Conservation (phyloP, 805 yeast species). For the Metschnikowia chrysomelidarum region DNA sequence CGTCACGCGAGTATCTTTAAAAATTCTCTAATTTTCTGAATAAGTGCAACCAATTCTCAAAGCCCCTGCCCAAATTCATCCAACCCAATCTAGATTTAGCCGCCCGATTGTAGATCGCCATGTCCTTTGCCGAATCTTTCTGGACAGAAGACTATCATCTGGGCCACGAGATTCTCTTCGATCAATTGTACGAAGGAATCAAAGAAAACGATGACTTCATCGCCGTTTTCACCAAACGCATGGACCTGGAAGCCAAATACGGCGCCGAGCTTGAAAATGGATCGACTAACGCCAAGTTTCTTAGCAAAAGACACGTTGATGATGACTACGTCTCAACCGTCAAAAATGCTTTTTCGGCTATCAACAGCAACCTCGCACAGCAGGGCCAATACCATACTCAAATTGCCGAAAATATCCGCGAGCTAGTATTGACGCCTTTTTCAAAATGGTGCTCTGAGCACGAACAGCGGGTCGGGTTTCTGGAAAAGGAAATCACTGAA, state of each 20-base stretch:
- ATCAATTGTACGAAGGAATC: constrained; percentile 58
- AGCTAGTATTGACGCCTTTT: constrained; percentile 67
- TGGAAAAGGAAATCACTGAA: constrained; percentile 51
- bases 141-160: constrained; percentile 68
- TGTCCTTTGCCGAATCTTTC: constrained; percentile 72
- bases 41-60: too few relatives aligned
- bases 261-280: constrained; percentile 54
- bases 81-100: too few relatives aligned
- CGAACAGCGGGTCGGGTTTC: constrained; percentile 59
- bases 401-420: constrained; percentile 59
- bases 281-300: constrained; percentile 39
- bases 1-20: too few relatives aligned
- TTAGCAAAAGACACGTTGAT: constrained; percentile 38
- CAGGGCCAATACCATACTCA: constrained; percentile 60
- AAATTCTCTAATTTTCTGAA: too few relatives aligned
- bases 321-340: constrained; percentile 66
- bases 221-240: constrained; percentile 60
- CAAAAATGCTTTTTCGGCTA: constrained; percentile 59
- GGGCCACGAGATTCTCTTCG: constrained; percentile 52
- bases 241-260: constrained; percentile 68
- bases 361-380: constrained; percentile 49
- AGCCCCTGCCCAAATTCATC: too few relatives aligned
- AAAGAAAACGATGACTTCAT: constrained; percentile 70
- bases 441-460: constrained; percentile 74
- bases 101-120: too few relatives aligned